Percentiles rank a stretch among this genome's conserved stretches.
Evolutionary conservation across 2,329 filamentous ascomycete species (phyloP).

Genomic region (Orbilia quercus): DNA sequence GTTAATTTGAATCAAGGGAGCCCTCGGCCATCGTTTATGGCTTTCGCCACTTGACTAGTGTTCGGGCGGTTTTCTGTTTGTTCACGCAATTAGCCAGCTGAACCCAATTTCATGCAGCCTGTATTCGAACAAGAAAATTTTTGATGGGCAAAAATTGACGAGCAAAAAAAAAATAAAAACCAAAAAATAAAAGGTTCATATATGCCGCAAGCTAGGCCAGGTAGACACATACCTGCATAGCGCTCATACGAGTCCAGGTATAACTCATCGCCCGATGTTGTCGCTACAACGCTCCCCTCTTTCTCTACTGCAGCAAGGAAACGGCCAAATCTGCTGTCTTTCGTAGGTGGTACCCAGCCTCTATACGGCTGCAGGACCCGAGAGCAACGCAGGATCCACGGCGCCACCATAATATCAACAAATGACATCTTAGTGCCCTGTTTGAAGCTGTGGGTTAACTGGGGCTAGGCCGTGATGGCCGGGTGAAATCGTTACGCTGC

Average conservation of each 20-base stretch:
- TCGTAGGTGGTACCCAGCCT: constrained; percentile 62
- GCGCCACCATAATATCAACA: constrained; percentile 64
- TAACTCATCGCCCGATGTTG: constrained; percentile 66
- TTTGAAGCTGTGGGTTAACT: constrained; percentile 17
- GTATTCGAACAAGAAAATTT: too few relatives aligned
- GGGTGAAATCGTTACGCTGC: background rate
- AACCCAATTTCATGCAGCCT: background rate
- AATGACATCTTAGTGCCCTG: constrained; percentile 61
- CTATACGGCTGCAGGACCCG: constrained; percentile 63
- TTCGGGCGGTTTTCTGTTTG: constrained; percentile 70
- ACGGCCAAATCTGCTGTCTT: constrained; percentile 62
- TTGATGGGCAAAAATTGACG: too few relatives aligned
- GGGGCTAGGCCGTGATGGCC: background rate
- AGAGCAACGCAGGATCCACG: constrained; percentile 63
- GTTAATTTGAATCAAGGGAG: constrained; percentile 64
- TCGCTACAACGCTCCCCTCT: constrained; percentile 63
- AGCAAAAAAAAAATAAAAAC: background rate
- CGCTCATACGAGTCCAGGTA: constrained; percentile 76
- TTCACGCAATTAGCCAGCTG: constrained; percentile 14
- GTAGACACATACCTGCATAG: constrained; percentile 69
- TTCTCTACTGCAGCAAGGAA: constrained; percentile 63
- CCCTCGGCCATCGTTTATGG: constrained; percentile 70
- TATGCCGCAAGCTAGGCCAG: constrained; percentile 24
- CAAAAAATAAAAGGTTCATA: constrained; percentile 14
- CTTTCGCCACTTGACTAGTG: constrained; percentile 70